A percentile compares a stretch with the other conserved stretches of the same genome.
Conservation (phyloP, 345 rosid genomes). For the Hypericum perforatum region DNA sequence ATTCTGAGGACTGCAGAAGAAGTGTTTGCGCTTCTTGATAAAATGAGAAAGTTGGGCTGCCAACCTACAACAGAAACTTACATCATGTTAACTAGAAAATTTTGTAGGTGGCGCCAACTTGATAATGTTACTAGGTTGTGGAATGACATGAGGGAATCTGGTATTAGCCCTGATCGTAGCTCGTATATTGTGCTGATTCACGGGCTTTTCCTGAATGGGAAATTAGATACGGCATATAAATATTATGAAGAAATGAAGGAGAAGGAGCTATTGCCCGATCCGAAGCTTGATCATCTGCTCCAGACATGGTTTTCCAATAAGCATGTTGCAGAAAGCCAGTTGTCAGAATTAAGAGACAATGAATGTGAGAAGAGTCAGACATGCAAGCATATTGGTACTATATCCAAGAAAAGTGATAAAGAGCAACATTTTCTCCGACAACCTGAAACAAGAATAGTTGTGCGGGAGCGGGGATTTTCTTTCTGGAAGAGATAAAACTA, state of each 20-base stretch:
- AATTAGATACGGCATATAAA: constrained; percentile 60
- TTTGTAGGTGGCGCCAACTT: constrained; percentile 78
- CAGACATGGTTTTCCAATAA: constrained; percentile 56
- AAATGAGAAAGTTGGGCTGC: constrained; percentile 65
- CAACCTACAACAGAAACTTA: constrained; percentile 63
- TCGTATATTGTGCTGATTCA: constrained; percentile 77
- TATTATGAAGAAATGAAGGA: constrained; percentile 74
- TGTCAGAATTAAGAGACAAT: constrained; percentile 17
- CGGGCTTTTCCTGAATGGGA: constrained; percentile 78
- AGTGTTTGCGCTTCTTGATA: constrained; percentile 59
- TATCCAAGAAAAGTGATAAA: constrained; percentile 20
- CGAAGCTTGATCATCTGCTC: constrained; percentile 58
- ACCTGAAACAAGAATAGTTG: constrained; percentile 58
- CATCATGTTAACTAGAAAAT: constrained; percentile 76
- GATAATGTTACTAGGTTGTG: constrained; percentile 57
- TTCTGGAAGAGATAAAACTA: constrained; percentile 37
- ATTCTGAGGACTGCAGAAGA: constrained; percentile 50
- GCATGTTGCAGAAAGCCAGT: constrained; percentile 31
- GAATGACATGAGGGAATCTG: constrained; percentile 62
- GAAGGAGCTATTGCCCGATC: constrained; percentile 54
- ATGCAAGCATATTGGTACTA: constrained; percentile 13
- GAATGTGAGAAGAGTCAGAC: constrained; percentile 12
- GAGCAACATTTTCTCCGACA: constrained; percentile 40
- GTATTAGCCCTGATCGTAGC: constrained; percentile 66
- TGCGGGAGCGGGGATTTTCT: constrained; percentile 58